Percentiles rank a stretch among this genome's conserved stretches.
Conservation (phyloP, 176 grass and related monocot species). For the Raddia guianensis region DNA sequence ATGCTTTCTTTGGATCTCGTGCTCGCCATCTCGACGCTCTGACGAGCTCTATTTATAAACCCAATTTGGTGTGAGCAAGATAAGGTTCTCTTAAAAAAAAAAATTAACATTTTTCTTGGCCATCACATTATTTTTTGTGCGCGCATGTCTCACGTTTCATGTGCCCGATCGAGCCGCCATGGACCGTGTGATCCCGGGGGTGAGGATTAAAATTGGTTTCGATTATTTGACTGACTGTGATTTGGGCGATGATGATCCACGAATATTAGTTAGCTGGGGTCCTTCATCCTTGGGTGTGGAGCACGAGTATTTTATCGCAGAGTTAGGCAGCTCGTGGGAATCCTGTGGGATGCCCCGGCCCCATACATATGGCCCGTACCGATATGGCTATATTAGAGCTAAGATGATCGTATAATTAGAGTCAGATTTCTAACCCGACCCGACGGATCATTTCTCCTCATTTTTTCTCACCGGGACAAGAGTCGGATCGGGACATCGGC, state of each 20-base stretch:
- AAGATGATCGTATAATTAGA: neutral
- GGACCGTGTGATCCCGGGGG: neutral
- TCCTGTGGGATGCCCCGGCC: too few relatives aligned
- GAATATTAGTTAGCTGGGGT: neutral
- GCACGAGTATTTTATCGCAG: neutral
- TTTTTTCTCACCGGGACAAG: too few relatives aligned
- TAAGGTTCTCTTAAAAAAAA: neutral
- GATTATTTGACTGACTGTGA: neutral
- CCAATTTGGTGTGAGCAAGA: neutral
- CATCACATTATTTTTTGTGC: neutral
- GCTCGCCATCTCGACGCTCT: neutral
- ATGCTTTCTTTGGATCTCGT: neutral
- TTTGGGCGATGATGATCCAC: neutral
- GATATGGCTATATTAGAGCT: neutral
- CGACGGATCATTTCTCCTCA: neutral
- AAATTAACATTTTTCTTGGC: too few relatives aligned
- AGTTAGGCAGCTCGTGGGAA: neutral
- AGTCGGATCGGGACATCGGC: too few relatives aligned
- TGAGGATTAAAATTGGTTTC: neutral
- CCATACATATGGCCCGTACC: neutral
- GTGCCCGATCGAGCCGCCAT: neutral
- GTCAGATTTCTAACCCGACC: neutral
- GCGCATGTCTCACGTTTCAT: too few relatives aligned
- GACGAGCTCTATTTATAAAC: neutral
- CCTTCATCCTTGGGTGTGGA: neutral